Base-by-base conservation (phyloP, 306 rosid genomes). In the Ammopiptanthus mongolicus region DNA sequence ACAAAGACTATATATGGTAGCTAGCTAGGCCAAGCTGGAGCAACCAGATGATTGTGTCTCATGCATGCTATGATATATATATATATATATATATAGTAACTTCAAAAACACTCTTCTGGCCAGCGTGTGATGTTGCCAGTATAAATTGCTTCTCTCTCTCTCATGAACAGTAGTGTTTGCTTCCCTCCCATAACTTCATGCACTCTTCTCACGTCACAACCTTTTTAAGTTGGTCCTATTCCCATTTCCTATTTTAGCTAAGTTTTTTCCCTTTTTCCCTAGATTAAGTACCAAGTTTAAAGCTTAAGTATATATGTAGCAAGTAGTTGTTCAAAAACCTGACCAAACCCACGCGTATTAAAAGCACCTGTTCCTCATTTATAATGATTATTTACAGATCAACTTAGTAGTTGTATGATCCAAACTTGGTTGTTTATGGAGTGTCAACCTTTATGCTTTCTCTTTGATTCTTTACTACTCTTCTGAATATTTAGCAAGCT, bases 11-110 rank as follows among this genome's bases (percentile, higher is more conserved):
- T 58, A 36, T 61, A 22, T 34, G 60, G 18, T 50, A 52, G 34
- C 25, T 2, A 47, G 22, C 3, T 23, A 22, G 56, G 77, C 76
- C 53, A 84, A 77, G 69, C 12, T 48, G 65, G 78, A 71, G 64
- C 37, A 77, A 78, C 23, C 28, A 21, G 80, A 89, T 85, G 55
- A 85, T 85, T 81, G 84, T 83, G 90, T 87, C 88, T 23, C 63
- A 77, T 80, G 84, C 79, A 77, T 81, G 85, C 89, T 80, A 79
- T 48, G 13, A 33, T 59, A 60, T 34, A 4, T 29, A 29, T 29
- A n/a, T n/a, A 29, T 29, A 29, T 29, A 29, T 37, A 34, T 34
- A 62, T 50, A 42, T 53, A 36, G 42, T 78, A 64, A 75, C 95
- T 86, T 84, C 69, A 25, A 41, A 71, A 13, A 37, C 72, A 82